Evolutionary conservation across 441 rosid species (phyloP), one percentile per base, ranked within the genome.

Genomic region (Adansonia madagascariensis): DNA sequence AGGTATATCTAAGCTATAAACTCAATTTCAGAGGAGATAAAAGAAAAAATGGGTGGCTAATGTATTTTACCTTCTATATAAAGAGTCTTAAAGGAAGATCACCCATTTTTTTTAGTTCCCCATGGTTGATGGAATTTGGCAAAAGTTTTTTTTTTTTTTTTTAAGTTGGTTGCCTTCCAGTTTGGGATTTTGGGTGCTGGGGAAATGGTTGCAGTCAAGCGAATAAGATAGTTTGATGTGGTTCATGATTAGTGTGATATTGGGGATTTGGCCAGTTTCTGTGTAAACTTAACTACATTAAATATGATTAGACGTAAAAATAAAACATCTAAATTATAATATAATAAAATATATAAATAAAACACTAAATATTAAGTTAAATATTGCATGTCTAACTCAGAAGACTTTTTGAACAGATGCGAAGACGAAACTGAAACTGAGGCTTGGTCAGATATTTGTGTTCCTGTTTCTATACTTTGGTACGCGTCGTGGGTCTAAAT

Each of bases 41-140:
- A 31, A 24, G 27, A 47, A 71, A 53, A 53, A 20, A 24, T 10
- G 2, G 44, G 17, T 1, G 75, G 62, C n/a, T 41, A 73, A 84
- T 41, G 77, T 79, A 86, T 63, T 74, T 84, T 78, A 82, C 86
- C 87, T 83, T 75, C 64, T 24, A 60, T 60, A 24, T 22, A 70
- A n/a, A 55, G 78, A 41, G 10, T 20, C 27, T 47, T 17, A 49
- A 55, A 76, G 31, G 64, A 39, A 84, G 84, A 84, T 79, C 80
- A 79, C 69, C 84, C 82, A 3, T 35, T 35, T 24, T 24, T 78
- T 75, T 49, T 56, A n/a, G 67, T 76, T 72, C 27, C 47, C 84
- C 81, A 85, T 81, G 59, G 77, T 53, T 44, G 80, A n/a, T 70
- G 20, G 39, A 70, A 22, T 68, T 68, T 27, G 60, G 11, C 43